These are phyloP conservation scores for Pholiota conissans DNA, from an alignment of 768 basidiomycete species.

Conservation along the genomic window DNA sequence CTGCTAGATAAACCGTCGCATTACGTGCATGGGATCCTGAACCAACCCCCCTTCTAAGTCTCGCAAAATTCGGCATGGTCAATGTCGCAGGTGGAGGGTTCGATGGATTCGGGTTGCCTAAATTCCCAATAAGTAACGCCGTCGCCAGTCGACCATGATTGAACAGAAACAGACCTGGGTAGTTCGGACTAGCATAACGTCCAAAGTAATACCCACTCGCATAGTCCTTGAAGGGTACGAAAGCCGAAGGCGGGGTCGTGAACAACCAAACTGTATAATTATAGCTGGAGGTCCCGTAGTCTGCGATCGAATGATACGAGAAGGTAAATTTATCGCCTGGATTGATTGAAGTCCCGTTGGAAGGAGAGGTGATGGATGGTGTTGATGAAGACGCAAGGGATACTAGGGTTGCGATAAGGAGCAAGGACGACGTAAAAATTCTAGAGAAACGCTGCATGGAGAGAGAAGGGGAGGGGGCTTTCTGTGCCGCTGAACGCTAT, in stretches of 20 bases:
- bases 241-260: slow-evolving; percentile 26
- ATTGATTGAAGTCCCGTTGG: background rate
- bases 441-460: too few species aligned
- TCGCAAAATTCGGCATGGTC: slow-evolving; percentile 47
- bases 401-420: background rate
- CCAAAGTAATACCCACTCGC: slow-evolving; percentile 45
- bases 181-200: slow-evolving; percentile 41
- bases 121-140: background rate
- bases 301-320: slow-evolving; percentile 24
- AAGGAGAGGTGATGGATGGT: background rate
- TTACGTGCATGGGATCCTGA: background rate
- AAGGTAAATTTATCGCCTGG: background rate
- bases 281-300: slow-evolving; percentile 44
- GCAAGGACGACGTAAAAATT: background rate
- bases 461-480: too few species aligned
- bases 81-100: slow-evolving; percentile 38
- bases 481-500: too few species aligned
- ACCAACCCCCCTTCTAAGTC: slow-evolving; percentile 27
- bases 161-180: slow-evolving; percentile 38
- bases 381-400: background rate
- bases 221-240: slow-evolving; percentile 27
- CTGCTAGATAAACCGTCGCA: background rate
- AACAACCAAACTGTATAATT: slow-evolving; percentile 40
- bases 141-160: too few species aligned
- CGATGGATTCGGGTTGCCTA: slow-evolving; percentile 40